Conservation (phyloP, 1,139 yeast genomes). For the Hansenula sp. region DNA sequence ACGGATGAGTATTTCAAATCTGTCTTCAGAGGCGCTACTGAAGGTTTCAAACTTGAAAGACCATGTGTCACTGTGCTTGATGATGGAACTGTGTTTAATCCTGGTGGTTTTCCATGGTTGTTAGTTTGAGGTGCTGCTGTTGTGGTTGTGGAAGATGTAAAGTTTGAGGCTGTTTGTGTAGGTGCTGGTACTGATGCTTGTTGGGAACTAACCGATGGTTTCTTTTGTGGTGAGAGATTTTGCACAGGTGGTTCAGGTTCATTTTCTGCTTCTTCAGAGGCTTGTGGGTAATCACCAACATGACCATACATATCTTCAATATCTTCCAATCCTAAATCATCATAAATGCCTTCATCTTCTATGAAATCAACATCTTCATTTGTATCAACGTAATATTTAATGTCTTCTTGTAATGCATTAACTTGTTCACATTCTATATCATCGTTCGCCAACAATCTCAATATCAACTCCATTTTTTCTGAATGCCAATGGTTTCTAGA, state of each 20-base stretch:
- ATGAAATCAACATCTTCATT: constrained; percentile 96
- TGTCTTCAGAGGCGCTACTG: constrained; percentile 41
- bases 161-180: constrained; percentile 6
- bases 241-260: constrained; percentile 18
- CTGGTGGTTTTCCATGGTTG: constrained; percentile 2
- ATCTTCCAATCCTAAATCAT: constrained; percentile 75
- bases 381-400: constrained; percentile 89
- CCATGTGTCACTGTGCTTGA: constrained; percentile 8
- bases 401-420: constrained; percentile 81
- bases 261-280: constrained; percentile 28
- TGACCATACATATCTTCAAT: constrained; percentile 53
- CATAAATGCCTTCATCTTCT: constrained; percentile 93
- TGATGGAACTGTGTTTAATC: constrained; percentile 9
- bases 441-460: constrained; percentile 79
- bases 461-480: constrained; percentile 69
- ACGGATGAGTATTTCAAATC: constrained; percentile 73
- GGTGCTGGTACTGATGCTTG: constrained; percentile 12
- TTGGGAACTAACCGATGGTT: constrained; percentile 10
- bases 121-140: constrained; percentile 3
- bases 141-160: constrained; percentile 5
- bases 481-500: constrained; percentile 83
- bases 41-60: constrained; percentile 21
- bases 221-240: constrained; percentile 13
- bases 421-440: constrained; percentile 78
- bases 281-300: constrained; percentile 43